Percentiles rank a stretch among this genome's conserved stretches.
Conservation (phyloP, 176 grass and related monocot genomes). For the Carex scoparia region DNA sequence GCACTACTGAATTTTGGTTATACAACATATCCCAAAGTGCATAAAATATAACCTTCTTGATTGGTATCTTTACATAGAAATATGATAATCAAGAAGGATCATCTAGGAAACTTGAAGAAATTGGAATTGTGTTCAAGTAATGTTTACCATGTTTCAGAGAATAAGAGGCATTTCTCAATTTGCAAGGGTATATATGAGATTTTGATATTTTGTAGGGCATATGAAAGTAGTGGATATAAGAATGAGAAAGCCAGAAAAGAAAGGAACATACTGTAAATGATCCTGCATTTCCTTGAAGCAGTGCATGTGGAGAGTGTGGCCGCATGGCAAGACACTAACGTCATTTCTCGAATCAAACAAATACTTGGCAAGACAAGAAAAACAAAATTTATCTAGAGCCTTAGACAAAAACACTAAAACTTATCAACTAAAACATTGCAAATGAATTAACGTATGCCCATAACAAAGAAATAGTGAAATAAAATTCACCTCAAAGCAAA, state of each 20-base stretch:
- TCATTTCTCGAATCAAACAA: constrained; percentile 80
- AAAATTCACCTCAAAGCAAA: constrained; percentile 78
- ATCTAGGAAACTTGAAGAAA: background rate
- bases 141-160: background rate
- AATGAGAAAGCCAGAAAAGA: background rate
- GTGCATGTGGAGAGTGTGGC: constrained; percentile 81
- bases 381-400: constrained; percentile 6
- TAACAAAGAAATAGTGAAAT: background rate
- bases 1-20: background rate
- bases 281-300: constrained; percentile 94
- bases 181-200: background rate
- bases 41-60: background rate
- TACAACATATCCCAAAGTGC: background rate
- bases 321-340: constrained; percentile 68
- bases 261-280: constrained; percentile 63
- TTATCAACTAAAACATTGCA: background rate
- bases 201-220: background rate
- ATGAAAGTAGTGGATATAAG: background rate
- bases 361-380: constrained; percentile 38
- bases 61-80: background rate
- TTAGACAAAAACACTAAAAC: background rate
- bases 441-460: background rate
- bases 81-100: background rate
- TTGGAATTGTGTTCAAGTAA: background rate
- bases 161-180: background rate